Conservation (phyloP, 179 eudicot genomes). For the Sideroxylon spinosum region DNA sequence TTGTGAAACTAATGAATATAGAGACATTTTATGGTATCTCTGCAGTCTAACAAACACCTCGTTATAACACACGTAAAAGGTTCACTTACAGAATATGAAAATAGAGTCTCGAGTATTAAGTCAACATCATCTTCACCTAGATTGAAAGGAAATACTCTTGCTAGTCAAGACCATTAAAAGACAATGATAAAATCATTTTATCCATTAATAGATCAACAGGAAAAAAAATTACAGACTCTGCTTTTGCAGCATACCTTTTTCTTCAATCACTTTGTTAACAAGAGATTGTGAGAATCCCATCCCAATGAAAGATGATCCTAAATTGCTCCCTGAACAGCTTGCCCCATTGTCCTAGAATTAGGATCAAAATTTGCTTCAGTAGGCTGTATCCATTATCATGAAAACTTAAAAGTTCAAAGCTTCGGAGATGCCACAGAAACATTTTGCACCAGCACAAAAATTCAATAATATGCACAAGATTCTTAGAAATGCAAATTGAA, state of each 20-base stretch:
- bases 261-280: slow-evolving; percentile 65
- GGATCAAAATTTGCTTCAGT: too few relatives aligned
- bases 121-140: slow-evolving; percentile 72
- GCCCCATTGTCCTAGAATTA: slow-evolving; percentile 57
- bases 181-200: background rate
- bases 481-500: too few relatives aligned
- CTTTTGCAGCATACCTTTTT: slow-evolving; percentile 41
- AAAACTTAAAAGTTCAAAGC: too few relatives aligned
- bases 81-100: slow-evolving; percentile 67
- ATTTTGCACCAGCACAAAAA: slow-evolving; percentile 3
- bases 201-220: background rate
- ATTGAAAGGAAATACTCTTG: slow-evolving; percentile 16
- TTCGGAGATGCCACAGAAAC: background rate
- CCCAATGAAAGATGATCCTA: slow-evolving; percentile 67
- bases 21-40: background rate
- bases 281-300: slow-evolving; percentile 84
- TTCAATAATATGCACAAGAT: background rate
- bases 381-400: too few relatives aligned
- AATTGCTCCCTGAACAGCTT: slow-evolving; percentile 76
- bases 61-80: background rate
- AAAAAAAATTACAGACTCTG: background rate
- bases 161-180: slow-evolving; percentile 2
- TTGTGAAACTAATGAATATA: background rate
- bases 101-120: slow-evolving; percentile 69
- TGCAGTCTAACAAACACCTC: too few relatives aligned